Evolutionary conservation across 768 basidiomycete species (phyloP).

Genomic region (Sutorius australiensis): DNA sequence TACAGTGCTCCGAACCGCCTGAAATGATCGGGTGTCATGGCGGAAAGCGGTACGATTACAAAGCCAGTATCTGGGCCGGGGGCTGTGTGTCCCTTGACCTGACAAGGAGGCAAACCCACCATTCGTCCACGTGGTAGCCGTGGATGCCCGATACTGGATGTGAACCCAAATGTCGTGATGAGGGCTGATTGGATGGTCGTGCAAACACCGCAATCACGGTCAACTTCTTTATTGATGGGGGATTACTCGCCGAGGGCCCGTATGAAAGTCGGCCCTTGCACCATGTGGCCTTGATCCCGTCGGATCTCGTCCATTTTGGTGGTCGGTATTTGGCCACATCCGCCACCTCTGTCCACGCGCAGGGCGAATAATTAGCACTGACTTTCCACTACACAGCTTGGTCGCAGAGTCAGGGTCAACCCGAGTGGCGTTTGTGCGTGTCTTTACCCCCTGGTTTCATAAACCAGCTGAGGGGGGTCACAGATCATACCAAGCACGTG

Average conservation of each 20-base stretch:
- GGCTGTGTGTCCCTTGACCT: constrained; percentile 89
- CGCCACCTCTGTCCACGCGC: not conserved
- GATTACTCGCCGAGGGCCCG: too few relatives aligned
- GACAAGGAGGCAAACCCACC: constrained; percentile 62
- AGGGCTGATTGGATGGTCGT: not conserved
- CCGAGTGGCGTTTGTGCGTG: too few relatives aligned
- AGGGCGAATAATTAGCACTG: not conserved
- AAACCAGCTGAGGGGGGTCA: too few relatives aligned
- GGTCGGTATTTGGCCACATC: constrained; percentile 81
- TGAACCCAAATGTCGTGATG: not conserved
- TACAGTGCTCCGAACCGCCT: constrained; percentile 98
- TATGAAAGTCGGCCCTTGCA: too few relatives aligned
- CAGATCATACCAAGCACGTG: too few relatives aligned
- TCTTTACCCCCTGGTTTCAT: too few relatives aligned
- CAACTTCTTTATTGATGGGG: too few relatives aligned
- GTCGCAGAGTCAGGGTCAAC: too few relatives aligned
- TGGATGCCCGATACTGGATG: not conserved
- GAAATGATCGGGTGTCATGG: constrained; percentile 79
- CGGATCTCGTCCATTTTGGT: constrained; percentile 73
- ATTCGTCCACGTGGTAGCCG: not conserved
- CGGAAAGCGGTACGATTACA: constrained; percentile 80
- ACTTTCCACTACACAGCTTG: not conserved
- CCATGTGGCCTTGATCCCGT: constrained; percentile 58
- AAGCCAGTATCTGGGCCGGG: constrained; percentile 95
- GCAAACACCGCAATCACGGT: too few relatives aligned